Base-by-base conservation (phyloP, 2,329 filamentous ascomycete species). In the Thelonectria rubi region DNA sequence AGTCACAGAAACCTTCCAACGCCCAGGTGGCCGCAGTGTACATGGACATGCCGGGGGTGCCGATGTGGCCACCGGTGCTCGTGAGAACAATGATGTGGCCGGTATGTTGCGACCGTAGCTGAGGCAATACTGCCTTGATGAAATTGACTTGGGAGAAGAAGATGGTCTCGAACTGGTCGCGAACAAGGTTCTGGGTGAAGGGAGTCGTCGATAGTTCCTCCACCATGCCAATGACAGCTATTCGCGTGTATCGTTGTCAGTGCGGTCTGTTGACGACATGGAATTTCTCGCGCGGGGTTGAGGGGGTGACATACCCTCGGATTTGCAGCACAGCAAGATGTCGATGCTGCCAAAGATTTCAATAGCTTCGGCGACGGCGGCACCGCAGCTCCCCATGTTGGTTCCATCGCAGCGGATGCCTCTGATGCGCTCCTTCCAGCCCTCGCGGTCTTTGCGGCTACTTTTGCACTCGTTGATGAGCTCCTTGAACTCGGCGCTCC, bases 91-190 rank as follows among this genome's bases (percentile, higher is more conserved):
- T 90, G 65, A 98, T 90, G 76, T 99, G 95, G 0, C 95, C 95
- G 9, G 90, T 93, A 69, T 90, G 89, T 73, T 94, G 91, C 62
- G 84, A 83, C 45, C 95, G 86, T 76, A 98, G 89, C 56, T 89
- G 84, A 1, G 94, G 93, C 20, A 99, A 82, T 1, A 89, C 84
- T 14, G 94, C 91, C 76, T 95, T 96, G 80, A 98, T 96, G 74
- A 97, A 92, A 78, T 98, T 98, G 76, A 98, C 90, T 60, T 96
- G 93, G 1, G 92, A 93, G 77, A 98, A 98, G 82, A 96, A 98
- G 71, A 97, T 93, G 65, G 88, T 89, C 76, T 98, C 94, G 75
- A 98, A 97, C 75, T 97, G 94, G 72, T 97, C 92, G 63, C 91
- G 88, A 37, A 96, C 90, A 17, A 97, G 85, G 60, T 90, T 93